These are phyloP conservation scores for Umbelopsis isabellina DNA, from an alignment of 192 early-diverging fungal species.

Conservation along the genomic window DNA sequence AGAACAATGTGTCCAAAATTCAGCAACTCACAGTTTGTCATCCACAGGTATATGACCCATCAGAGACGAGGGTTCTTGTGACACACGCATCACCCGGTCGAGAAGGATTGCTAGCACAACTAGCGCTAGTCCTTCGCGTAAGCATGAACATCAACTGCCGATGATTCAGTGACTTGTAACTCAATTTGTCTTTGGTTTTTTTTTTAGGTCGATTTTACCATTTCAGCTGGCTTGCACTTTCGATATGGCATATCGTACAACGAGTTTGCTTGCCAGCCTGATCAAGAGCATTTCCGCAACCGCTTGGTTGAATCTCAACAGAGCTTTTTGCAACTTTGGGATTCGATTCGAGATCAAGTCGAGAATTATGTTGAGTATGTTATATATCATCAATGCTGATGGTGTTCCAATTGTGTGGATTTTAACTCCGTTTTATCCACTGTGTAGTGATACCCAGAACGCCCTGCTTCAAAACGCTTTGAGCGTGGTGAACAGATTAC, in stretches of 20 bases:
- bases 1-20: too few relatives aligned
- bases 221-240: conserved; percentile 66
- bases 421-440: not conserved
- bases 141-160: not conserved
- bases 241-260: conserved; percentile 65
- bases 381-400: not conserved
- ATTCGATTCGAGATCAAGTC: conserved; percentile 57
- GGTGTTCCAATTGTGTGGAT: not conserved
- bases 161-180: not conserved
- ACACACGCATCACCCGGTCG: conserved; percentile 64
- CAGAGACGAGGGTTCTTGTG: conserved; percentile 60
- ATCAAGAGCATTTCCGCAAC: conserved; percentile 56
- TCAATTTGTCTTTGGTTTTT: not conserved
- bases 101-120: conserved; percentile 59
- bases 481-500: conserved; percentile 55
- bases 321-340: conserved; percentile 56
- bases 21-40: not conserved
- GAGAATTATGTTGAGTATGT: conserved; percentile 56
- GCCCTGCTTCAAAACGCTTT: conserved; percentile 56
- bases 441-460: conserved; percentile 49
- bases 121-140: conserved; percentile 57
- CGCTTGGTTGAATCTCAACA: conserved; percentile 54
- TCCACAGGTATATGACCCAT: conserved; percentile 51
- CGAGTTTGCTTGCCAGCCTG: conserved; percentile 58
- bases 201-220: conserved; percentile 60